Percentiles rank a stretch among this genome's conserved stretches.
These are phyloP conservation scores for Entomophthora muscae DNA, from an alignment of 371 early-diverging fungal species.

Conservation along the genomic window DNA sequence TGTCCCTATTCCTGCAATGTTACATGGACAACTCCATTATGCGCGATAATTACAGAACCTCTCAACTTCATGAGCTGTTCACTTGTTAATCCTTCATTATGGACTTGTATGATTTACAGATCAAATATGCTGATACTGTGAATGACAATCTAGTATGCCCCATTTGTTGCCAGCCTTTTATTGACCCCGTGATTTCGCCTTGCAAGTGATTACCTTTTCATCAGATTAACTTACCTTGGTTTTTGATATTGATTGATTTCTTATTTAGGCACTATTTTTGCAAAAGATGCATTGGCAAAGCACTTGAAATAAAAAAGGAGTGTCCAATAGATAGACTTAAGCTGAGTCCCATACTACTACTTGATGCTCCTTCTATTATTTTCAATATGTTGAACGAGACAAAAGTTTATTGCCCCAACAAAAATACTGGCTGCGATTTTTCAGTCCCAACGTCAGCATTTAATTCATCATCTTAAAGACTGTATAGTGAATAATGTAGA, in stretches of 20 bases:
- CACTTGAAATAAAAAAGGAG: constrained; percentile 1
- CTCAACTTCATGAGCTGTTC: too few species aligned
- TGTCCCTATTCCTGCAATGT: too few species aligned
- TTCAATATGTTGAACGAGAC: constrained; percentile 1
- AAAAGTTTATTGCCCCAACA: neutral
- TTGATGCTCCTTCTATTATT: neutral
- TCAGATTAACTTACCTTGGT: neutral
- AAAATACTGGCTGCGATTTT: neutral
- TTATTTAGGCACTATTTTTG: constrained; percentile 5
- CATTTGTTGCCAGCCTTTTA: constrained; percentile 1
- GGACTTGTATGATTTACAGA: neutral
- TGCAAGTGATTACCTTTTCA: neutral
- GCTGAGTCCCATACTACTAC: neutral
- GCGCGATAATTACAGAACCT: too few species aligned
- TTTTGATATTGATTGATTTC: neutral
- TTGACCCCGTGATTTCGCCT: neutral
- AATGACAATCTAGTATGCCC: constrained; percentile 1
- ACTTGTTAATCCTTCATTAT: too few species aligned
- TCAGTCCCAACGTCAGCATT: neutral
- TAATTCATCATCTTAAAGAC: neutral
- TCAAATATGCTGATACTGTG: neutral
- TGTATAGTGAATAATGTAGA: neutral
- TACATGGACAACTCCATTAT: too few species aligned
- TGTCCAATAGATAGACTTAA: constrained; percentile 6
- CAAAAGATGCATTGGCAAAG: neutral